Evolutionary conservation across 371 early-diverging fungal species (phyloP), one percentile per base, ranked within the genome.

Genomic region (Haplosporangium sp.): DNA sequence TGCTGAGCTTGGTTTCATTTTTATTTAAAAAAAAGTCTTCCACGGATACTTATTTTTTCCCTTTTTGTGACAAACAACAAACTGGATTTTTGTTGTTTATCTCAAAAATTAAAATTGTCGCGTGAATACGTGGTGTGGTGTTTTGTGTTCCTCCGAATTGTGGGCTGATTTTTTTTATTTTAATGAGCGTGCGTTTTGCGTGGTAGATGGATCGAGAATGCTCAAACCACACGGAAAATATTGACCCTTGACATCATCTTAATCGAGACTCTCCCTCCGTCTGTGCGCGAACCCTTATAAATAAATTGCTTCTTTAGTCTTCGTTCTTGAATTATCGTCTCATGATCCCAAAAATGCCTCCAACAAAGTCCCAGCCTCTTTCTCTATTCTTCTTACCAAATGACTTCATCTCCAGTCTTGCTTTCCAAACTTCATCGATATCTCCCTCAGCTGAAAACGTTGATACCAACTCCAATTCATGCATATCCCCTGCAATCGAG

Each of bases 361-460:
- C 61, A 13, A 44, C 17, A 15, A 58, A 63, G 19, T 34, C 55
- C 37, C 57, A 35, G 10, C 61, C 69, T 19, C 65, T 71, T 9
- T 59, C 65, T 4, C 20, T 72, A 45, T 72, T 66, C 72, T 67
- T 62, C 62, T 39, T 72, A 13, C 72, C 72, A 35, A 66, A 61
- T 9, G 72, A 72, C 40, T 62, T 72, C 39, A 4, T 72, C 13
- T 44, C 38, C 34, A 34, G 63, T 1, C 58, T 66, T 19, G 57
- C 48, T 17, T 20, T 45, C 2, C 50, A 52, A 34, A 27, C 27
- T 27, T 27, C 27, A 27, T 27, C 27, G 27, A 27, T 1, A 27
- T 19, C 38, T 2, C 37, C 6, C 27, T n/a, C 38, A 27, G 4
- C 11, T 45, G 10, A 35, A 63, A 19, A 35, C 57, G 39, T 48